Conservation (phyloP, 352 stramenopile genomes). For the Pythium myriotylum region DNA sequence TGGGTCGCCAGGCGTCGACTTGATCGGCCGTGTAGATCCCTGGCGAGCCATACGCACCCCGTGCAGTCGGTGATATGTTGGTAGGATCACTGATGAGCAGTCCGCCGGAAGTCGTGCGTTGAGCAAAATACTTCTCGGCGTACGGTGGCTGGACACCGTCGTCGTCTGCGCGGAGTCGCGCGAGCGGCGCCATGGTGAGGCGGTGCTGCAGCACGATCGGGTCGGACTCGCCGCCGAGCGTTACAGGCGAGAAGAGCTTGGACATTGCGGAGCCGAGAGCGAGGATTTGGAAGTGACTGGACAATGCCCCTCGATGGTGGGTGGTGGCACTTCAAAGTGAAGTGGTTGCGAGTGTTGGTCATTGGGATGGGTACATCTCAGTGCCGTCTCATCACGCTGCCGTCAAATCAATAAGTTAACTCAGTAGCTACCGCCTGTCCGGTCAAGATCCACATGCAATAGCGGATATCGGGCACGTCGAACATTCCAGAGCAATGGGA, state of each 20-base stretch:
- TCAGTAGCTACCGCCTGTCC: too few species aligned
- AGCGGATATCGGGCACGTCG: too few species aligned
- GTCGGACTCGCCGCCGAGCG: constrained; percentile 18
- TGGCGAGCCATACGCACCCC: constrained; percentile 25
- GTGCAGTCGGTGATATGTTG: constrained; percentile 23
- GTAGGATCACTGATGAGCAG: constrained; percentile 46
- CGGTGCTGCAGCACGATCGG: constrained; percentile 37
- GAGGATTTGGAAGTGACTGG: too few species aligned
- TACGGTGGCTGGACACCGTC: constrained; percentile 16
- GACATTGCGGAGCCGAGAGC: background rate
- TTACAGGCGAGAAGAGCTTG: constrained; percentile 31
- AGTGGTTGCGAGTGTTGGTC: too few species aligned
- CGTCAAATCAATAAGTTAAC: too few species aligned
- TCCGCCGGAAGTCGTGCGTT: constrained; percentile 32
- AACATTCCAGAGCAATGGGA: too few species aligned
- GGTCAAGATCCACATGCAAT: too few species aligned
- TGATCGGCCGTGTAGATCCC: constrained; percentile 44
- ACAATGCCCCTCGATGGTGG: too few species aligned
- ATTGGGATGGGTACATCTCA: too few species aligned
- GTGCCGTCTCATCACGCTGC: too few species aligned
- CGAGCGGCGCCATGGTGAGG: constrained; percentile 43
- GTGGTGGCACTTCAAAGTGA: too few species aligned
- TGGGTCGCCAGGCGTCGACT: constrained; percentile 36
- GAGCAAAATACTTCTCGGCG: constrained; percentile 37
- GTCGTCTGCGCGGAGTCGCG: constrained; percentile 20